Conservation (phyloP, 169 alveolate species). For the Eimeria necatrix region DNA sequence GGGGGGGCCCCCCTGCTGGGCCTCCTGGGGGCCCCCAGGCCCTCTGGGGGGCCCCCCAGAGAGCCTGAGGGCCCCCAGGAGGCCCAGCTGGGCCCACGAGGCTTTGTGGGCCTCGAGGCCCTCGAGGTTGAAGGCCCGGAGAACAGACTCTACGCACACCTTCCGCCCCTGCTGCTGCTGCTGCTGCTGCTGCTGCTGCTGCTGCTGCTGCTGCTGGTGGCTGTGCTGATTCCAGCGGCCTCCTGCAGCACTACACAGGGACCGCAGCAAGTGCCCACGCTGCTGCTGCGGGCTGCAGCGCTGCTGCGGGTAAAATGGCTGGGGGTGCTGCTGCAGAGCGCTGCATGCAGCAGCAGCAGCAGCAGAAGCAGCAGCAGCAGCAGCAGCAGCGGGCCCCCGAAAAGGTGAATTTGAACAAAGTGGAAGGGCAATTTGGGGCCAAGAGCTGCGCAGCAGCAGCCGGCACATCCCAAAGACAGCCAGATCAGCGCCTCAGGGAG, state of each 20-base stretch:
- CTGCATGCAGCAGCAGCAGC: neutral
- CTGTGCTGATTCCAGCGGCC: neutral
- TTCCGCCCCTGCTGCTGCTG: slow-evolving; percentile 27
- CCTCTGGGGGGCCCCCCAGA: too few relatives aligned
- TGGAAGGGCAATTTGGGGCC: too few relatives aligned
- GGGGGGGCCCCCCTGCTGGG: neutral
- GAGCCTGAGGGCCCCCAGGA: neutral
- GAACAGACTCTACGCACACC: neutral
- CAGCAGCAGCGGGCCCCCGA: too few relatives aligned
- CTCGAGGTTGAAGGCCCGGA: neutral
- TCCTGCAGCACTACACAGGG: too few relatives aligned
- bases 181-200: neutral
- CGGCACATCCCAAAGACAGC: too few relatives aligned
- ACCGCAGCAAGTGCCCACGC: neutral
- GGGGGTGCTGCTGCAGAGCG: neutral
- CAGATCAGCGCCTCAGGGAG: too few relatives aligned
- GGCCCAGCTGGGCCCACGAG: neutral
- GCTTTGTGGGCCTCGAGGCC: too few relatives aligned
- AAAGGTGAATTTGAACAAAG: too few relatives aligned
- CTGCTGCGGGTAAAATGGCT: neutral
- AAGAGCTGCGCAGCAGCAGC: too few relatives aligned
- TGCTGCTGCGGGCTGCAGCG: neutral
- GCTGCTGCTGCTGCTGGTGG: neutral
- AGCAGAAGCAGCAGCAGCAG: neutral
- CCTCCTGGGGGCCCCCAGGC: neutral